A percentile compares a stretch with the other conserved stretches of the same genome.
phyloP scores from a whole-genome alignment of 305 asterid genomes.

The Petunia hybrid region DNA sequence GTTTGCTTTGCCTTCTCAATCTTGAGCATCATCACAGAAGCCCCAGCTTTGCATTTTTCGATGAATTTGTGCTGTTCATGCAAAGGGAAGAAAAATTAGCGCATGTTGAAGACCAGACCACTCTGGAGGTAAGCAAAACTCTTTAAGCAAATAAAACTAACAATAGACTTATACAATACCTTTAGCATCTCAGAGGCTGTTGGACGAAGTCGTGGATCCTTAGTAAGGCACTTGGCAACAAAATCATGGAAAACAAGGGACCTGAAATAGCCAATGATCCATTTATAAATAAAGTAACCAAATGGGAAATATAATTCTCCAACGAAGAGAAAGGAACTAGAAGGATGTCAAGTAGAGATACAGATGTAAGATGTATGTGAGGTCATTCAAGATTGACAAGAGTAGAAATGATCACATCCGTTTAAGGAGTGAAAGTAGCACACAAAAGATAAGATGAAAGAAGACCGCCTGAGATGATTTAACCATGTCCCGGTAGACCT shows the following conservation, averaged over 20 bases:
- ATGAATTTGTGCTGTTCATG: conserved; percentile 86
- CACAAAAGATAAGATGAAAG: background rate
- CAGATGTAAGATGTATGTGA: background rate
- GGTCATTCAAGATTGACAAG: background rate
- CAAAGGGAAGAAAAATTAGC: conserved; percentile 20
- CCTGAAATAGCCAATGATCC: conserved; percentile 55
- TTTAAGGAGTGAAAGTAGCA: background rate
- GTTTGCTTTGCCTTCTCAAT: conserved; percentile 86
- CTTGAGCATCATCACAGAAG: conserved; percentile 90
- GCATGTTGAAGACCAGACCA: background rate
- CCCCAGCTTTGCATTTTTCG: conserved; percentile 90
- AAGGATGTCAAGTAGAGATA: background rate
- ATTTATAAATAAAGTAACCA: conserved; percentile 32
- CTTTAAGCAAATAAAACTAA: background rate
- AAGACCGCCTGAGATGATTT: background rate
- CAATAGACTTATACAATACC: conserved; percentile 55
- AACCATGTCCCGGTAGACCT: background rate
- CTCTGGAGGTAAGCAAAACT: conserved; percentile 35
- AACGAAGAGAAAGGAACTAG: background rate
- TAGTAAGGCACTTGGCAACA: conserved; percentile 95
- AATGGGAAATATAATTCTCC: background rate
- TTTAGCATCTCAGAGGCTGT: conserved; percentile 96
- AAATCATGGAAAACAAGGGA: conserved; percentile 98
- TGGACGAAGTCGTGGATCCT: conserved; percentile 96
- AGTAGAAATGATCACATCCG: background rate